Conservation (phyloP, 2,329 filamentous ascomycete species). For the Neospermospora avenae region DNA sequence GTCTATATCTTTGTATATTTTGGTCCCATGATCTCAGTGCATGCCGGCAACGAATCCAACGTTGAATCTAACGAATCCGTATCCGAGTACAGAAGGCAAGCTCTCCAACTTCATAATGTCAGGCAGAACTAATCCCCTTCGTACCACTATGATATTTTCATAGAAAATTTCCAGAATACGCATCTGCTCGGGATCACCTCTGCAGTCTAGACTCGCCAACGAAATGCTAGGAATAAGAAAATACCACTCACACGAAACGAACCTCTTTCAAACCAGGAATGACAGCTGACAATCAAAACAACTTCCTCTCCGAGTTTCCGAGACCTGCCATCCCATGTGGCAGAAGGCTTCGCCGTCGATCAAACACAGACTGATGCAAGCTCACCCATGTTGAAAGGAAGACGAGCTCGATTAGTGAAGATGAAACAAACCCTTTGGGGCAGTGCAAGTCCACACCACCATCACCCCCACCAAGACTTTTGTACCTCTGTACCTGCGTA, state of each 20-base stretch:
- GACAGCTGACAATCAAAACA: background rate
- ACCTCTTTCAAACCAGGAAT: background rate
- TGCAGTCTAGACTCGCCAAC: background rate
- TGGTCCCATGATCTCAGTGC: background rate
- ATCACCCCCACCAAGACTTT: background rate
- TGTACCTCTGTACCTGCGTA: no score
- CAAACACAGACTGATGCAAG: slow-evolving; percentile 3
- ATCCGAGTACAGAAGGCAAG: background rate
- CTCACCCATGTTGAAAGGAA: background rate
- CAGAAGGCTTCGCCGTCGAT: background rate
- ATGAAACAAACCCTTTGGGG: slow-evolving; percentile 1
- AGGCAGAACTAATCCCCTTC: background rate
- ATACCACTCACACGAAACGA: slow-evolving; percentile 9
- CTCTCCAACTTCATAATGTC: background rate
- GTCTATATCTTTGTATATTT: background rate
- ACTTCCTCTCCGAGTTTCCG: background rate
- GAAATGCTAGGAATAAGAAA: background rate
- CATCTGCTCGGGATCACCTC: background rate
- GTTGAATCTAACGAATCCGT: background rate
- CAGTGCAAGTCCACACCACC: background rate
- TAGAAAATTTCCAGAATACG: background rate
- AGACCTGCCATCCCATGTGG: slow-evolving; percentile 1
- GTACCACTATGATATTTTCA: background rate
- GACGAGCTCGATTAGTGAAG: background rate
- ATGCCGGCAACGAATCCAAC: background rate